phyloP scores from a whole-genome alignment of 2,329 filamentous ascomycete genomes.

The Neophaeococcomyces aloes region DNA sequence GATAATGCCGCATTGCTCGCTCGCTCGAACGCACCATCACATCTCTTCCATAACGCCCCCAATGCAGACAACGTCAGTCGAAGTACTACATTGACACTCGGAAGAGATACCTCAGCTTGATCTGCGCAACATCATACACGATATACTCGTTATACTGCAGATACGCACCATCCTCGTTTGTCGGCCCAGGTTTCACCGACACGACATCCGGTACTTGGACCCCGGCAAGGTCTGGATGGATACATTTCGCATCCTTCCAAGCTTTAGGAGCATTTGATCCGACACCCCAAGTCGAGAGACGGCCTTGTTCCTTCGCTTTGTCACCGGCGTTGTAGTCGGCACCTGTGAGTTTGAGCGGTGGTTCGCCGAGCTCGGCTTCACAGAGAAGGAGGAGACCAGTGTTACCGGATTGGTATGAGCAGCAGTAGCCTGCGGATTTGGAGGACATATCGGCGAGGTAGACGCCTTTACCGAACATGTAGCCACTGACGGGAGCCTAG shows the following conservation, averaged over 20 bases:
- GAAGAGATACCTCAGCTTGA: conserved; percentile 36
- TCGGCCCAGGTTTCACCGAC: conserved; percentile 9
- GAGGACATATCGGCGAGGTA: conserved; percentile 78
- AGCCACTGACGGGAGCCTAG: conserved; percentile 57
- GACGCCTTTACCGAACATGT: conserved; percentile 87
- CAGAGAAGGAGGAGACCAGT: conserved; percentile 70
- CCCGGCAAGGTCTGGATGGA: conserved; percentile 56
- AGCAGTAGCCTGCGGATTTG: conserved; percentile 74
- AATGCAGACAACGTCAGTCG: background rate
- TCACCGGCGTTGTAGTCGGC: conserved; percentile 54
- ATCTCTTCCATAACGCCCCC: background rate
- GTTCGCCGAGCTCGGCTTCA: conserved; percentile 69
- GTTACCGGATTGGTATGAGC: conserved; percentile 48
- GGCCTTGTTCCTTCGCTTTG: conserved; percentile 49
- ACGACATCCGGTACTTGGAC: conserved; percentile 47
- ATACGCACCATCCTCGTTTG: conserved; percentile 10
- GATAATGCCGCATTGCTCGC: too few species aligned
- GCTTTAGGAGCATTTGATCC: conserved; percentile 52
- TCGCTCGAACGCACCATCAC: background rate
- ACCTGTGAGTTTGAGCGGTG: conserved; percentile 53
- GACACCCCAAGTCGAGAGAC: conserved; percentile 59
- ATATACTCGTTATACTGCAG: conserved; percentile 38
- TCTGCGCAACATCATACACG: conserved; percentile 39
- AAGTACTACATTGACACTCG: conserved; percentile 28
- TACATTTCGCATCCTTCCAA: conserved; percentile 65